Base-by-base conservation (phyloP, 345 rosid species). In the Gossypium herbaceum region DNA sequence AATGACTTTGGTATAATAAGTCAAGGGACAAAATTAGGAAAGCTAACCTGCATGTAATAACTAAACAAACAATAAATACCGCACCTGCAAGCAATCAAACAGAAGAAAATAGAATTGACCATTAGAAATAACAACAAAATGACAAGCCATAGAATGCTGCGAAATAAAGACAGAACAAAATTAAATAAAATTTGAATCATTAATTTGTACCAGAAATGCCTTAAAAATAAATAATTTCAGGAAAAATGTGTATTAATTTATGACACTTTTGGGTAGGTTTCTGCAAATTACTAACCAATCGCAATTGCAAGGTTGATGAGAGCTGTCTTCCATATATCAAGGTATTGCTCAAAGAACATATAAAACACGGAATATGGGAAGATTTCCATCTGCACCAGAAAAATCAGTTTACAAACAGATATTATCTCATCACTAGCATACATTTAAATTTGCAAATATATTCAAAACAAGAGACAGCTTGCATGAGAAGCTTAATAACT, bases 301-400 rank as follows among this genome's bases (percentile, higher is more conserved):
- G 99, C 99, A 76, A 95, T 92, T 34, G 98, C 90, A 70, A 95
- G 94, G 86, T 89, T 93, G 86, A 91, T 87, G 83, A 95, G 73
- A 63, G 99, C 98, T 17, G 92, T 93, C 87, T 72, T 95, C 99
- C 99, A 95, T 83, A 95, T 95, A 79, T 91, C 87, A 77, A 95
- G 98, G 82, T 95, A 95, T 81, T 95, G 99, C 86, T 95, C 99
- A 71, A 95, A 95, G 85, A 88, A 95, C 96, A 95, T 95, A 77
- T 95, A 95, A 77, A 95, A 95, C 25, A 95, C 99, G 3, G 99
- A 95, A 75, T 95, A 93, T 73, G 99, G 99, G 83, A 91, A 95
- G 68, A 93, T 89, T 80, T 95, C 97, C 82, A 95, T 89, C 99
- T 95, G 97, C 80, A 86, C 6, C 64, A 79, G 73, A 72, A 68